Conservation (phyloP, 371 early-diverging fungal species). For the Blastocladiella emersonii region DNA sequence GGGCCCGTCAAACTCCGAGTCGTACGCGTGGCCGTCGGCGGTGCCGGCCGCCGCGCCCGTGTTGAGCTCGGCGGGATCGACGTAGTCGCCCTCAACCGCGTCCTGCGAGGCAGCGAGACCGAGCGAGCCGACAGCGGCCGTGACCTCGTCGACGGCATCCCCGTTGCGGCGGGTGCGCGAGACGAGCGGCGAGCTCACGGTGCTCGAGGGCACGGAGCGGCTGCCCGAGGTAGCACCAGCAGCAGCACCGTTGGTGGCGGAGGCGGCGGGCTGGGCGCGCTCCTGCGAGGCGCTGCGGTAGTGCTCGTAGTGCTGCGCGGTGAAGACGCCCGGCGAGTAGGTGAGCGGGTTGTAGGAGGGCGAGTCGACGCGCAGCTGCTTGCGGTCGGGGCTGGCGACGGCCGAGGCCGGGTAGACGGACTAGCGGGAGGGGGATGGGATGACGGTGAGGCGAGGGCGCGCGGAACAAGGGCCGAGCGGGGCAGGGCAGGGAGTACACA, state of each 20-base stretch:
- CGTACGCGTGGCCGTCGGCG: too few species aligned
- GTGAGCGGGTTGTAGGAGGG: slow-evolving; percentile 31
- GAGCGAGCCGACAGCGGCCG: too few species aligned
- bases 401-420: slow-evolving; percentile 16
- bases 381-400: slow-evolving; percentile 20
- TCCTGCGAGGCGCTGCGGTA: slow-evolving; percentile 39
- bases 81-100: too few species aligned
- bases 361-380: slow-evolving; percentile 44
- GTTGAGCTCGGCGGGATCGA: too few species aligned
- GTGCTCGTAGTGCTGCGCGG: slow-evolving; percentile 41
- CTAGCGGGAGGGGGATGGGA: background rate
- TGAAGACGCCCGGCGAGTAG: slow-evolving; percentile 38
- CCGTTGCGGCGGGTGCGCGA: slow-evolving; percentile 6
- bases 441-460: too few species aligned
- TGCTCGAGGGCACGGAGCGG: slow-evolving; percentile 4
- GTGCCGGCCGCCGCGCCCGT: too few species aligned
- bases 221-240: too few species aligned
- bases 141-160: background rate
- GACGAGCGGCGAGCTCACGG: slow-evolving; percentile 9
- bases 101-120: too few species aligned
- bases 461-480: too few species aligned
- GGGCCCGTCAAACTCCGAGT: too few species aligned
- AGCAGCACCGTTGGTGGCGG: too few species aligned
- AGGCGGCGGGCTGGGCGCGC: background rate
- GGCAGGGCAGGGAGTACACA: background rate